These are phyloP conservation scores for Hyaloscypha variabilis DNA, from an alignment of 495 filamentous ascomycete species.

Conservation along the genomic window DNA sequence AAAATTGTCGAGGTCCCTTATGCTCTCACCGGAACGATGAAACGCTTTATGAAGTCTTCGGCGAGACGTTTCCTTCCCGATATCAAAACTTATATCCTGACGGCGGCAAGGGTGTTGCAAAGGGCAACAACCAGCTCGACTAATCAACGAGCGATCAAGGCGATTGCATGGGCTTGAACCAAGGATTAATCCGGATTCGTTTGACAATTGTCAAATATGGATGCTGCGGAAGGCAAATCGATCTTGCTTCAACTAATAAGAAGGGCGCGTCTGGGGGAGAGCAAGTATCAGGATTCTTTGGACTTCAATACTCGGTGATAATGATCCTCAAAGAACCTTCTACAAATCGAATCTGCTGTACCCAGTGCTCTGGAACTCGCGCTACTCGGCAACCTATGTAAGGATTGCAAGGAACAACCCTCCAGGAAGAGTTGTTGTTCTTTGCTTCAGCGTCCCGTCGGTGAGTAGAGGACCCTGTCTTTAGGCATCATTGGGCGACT, in stretches of 20 bases:
- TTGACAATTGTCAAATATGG: background rate
- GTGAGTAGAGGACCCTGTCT: slow-evolving; percentile 16
- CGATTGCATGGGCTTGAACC: slow-evolving; percentile 5
- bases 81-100: slow-evolving; percentile 1
- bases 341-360: background rate
- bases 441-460: no score
- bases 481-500: slow-evolving; percentile 25
- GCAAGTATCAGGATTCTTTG: slow-evolving; percentile 1
- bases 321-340: slow-evolving; percentile 14
- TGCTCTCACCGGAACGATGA: slow-evolving; percentile 14
- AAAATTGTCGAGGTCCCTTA: slow-evolving; percentile 12
- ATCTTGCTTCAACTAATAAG: slow-evolving; percentile 17
- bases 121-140: slow-evolving; percentile 15
- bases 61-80: slow-evolving; percentile 6
- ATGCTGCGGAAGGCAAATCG: background rate
- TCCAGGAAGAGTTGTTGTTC: background rate
- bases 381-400: slow-evolving; percentile 16
- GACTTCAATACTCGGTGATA: slow-evolving; percentile 19
- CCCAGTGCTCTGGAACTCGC: background rate
- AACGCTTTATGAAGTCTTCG: slow-evolving; percentile 25
- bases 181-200: background rate
- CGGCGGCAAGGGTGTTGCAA: slow-evolving; percentile 8
- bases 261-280: background rate
- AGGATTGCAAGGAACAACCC: slow-evolving; percentile 14
- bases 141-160: slow-evolving; percentile 6